Conservation (phyloP, 139 green algal species). For the Tetraselmis chui region DNA sequence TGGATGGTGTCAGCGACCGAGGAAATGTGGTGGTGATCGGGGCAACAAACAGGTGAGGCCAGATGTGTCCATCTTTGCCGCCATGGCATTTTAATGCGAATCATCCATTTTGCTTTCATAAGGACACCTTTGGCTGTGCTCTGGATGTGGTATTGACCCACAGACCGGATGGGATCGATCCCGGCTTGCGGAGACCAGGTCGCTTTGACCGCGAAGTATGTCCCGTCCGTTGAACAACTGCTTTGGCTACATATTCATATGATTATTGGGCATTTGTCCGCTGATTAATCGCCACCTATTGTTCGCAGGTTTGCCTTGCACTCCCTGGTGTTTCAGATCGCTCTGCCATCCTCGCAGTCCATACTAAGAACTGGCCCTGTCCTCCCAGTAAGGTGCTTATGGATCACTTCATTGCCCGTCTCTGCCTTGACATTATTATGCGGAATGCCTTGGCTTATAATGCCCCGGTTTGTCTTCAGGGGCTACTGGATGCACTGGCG, state of each 20-base stretch:
- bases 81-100: too few relatives aligned
- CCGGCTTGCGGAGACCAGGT: constrained; percentile 60
- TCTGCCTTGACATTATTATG: not conserved
- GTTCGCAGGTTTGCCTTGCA: constrained; percentile 8
- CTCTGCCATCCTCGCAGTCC: constrained; percentile 36
- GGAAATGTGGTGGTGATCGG: constrained; percentile 71
- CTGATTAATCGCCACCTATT: not conserved
- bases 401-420: not conserved
- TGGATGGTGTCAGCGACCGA: constrained; percentile 69
- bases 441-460: not conserved
- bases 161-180: constrained; percentile 64
- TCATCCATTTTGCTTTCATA: too few relatives aligned
- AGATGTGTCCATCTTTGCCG: not conserved
- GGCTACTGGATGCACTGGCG: constrained; percentile 32
- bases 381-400: not conserved
- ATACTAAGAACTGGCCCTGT: constrained; percentile 17
- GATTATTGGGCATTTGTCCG: not conserved
- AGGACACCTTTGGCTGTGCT: not conserved
- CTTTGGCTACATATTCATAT: not conserved
- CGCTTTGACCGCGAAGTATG: constrained; percentile 67
- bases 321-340: constrained; percentile 33
- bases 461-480: not conserved
- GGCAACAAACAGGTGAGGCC: constrained; percentile 67
- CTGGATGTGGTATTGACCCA: not conserved
- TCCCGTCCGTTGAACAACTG: not conserved